Base-by-base conservation (phyloP, 2,329 filamentous ascomycete species). In the Alternaria novae-zelandiae region DNA sequence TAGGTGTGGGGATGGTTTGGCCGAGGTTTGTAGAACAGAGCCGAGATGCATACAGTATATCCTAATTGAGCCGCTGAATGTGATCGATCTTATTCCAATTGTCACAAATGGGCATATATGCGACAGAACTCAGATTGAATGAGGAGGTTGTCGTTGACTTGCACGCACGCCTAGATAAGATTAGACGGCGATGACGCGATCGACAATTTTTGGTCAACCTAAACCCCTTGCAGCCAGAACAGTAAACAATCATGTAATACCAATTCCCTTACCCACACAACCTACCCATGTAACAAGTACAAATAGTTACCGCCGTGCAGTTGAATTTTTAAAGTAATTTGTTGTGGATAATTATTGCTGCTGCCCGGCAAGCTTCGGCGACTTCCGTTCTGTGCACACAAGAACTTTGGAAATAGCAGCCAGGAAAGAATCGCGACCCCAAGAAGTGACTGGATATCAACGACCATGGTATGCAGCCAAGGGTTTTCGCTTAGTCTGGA, bases 111-210 rank as follows among this genome's bases (percentile, higher is more conserved):
- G 25, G 25, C 25, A 26, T 10, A 10, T 10, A 4, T 26, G 25
- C 25, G 28, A 12, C 28, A 30, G 11, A 30, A 6, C 11, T 5
- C 28, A 12, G 28, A 30, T 12, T 30, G 28, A 6, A 49, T 15
- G 17, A 49, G 23, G 25, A 49, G 28, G 6, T 23, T 46, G 44
- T n/a, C n/a, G 17, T 50, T 30, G n/a, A 28, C n/a, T 30, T 50
- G 47, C 47, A 30, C 32, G 13, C 11, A 30, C 41, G 23, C 23
- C 25, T 46, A 49, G 44, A 49, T 47, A 28, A 26, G 45, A 45
- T 46, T 59, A 59, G 56, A 45, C 44, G 25, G 43, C 44, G 56
- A 63, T 63, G 60, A 63, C 60, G 60, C 56, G 49, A 63, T 63
- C 49, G 54, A 36, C 32, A 57, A 46, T 49, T 54, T 62, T 59